A percentile compares a stretch with the other conserved stretches of the same genome.
These are phyloP conservation scores for Scutellaria baicalensis DNA, from an alignment of 257 asterid genomes.

Conservation along the genomic window DNA sequence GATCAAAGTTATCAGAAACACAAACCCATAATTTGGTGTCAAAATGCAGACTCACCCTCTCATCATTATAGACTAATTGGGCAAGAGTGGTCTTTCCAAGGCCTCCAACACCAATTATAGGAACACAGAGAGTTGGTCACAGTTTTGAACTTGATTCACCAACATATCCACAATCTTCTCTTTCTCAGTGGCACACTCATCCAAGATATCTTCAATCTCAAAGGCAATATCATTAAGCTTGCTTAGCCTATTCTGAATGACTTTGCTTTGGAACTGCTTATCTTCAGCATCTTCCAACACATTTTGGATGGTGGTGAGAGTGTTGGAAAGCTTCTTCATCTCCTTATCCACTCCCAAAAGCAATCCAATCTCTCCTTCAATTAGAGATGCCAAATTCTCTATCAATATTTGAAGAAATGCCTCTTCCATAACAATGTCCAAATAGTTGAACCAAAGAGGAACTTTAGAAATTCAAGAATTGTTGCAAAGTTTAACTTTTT, in stretches of 20 bases:
- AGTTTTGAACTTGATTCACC: not conserved
- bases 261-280: too few relatives aligned
- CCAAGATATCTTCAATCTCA: too few relatives aligned
- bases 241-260: too few relatives aligned
- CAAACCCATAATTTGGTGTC: constrained; percentile 17
- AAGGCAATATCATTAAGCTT: too few relatives aligned
- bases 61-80: constrained; percentile 4
- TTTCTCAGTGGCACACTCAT: not conserved
- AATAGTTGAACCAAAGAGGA: not conserved
- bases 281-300: too few relatives aligned
- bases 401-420: too few relatives aligned
- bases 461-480: not conserved
- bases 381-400: too few relatives aligned
- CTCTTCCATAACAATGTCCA: too few relatives aligned
- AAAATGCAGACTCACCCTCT: not conserved
- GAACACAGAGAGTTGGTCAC: constrained; percentile 7
- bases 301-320: too few relatives aligned
- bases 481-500: not conserved
- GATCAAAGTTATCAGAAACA: constrained; percentile 4
- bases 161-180: constrained; percentile 11
- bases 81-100: constrained; percentile 23
- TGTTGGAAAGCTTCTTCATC: too few relatives aligned
- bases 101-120: constrained; percentile 16
- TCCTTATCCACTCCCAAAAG: too few relatives aligned
- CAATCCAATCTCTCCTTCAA: too few relatives aligned